Conservation (phyloP, 768 basidiomycete genomes). For the Mycena filopes region DNA sequence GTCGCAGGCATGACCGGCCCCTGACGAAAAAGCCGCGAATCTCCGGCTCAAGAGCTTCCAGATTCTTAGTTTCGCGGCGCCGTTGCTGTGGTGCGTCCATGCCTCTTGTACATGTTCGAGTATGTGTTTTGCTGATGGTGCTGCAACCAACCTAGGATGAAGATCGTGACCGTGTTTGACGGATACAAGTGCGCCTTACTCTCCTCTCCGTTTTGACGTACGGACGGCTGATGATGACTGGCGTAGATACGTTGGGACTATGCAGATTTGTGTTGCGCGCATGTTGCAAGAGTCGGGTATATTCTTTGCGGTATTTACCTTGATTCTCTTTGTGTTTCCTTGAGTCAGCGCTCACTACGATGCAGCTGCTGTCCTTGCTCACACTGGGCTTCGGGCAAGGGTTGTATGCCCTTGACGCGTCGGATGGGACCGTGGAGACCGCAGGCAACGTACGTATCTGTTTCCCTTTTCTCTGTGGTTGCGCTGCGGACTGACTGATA, state of each 20-base stretch:
- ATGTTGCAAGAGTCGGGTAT: slow-evolving; percentile 95
- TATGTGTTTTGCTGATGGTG: too few relatives aligned
- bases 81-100: slow-evolving; percentile 82
- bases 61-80: slow-evolving; percentile 86
- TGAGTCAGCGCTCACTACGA: background rate
- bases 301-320: slow-evolving; percentile 81
- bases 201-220: background rate
- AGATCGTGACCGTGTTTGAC: slow-evolving; percentile 83
- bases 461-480: background rate
- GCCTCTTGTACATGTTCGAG: background rate
- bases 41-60: slow-evolving; percentile 83
- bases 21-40: slow-evolving; percentile 46
- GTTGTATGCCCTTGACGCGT: slow-evolving; percentile 89
- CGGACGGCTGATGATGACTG: background rate
- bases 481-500: slow-evolving; percentile 1
- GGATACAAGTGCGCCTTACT: slow-evolving; percentile 79
- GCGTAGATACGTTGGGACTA: slow-evolving; percentile 84
- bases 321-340: slow-evolving; percentile 1
- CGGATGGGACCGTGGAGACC: slow-evolving; percentile 79
- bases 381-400: slow-evolving; percentile 88
- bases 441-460: slow-evolving; percentile 53
- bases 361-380: slow-evolving; percentile 81
- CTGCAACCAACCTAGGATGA: too few relatives aligned
- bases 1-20: slow-evolving; percentile 60
- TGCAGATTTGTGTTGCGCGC: slow-evolving; percentile 93